Conservation (phyloP, 106 monocot genomes). For the Dioscorea zingiberensis region DNA sequence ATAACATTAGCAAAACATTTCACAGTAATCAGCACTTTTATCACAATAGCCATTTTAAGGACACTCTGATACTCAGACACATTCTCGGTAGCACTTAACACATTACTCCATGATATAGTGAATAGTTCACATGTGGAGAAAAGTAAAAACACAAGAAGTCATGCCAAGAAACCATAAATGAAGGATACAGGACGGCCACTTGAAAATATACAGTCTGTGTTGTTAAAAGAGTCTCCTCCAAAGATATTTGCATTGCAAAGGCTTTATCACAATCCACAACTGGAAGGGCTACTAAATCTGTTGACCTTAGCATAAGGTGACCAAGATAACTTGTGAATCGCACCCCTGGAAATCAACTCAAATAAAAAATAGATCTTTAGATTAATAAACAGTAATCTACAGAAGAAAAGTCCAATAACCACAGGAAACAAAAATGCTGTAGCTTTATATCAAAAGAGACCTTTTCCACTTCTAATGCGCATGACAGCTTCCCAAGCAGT, state of each 20-base stretch:
- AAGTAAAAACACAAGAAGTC: too few species aligned
- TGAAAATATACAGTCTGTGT: conserved; percentile 87
- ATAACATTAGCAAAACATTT: too few species aligned
- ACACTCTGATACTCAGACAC: too few species aligned
- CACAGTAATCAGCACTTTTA: too few species aligned
- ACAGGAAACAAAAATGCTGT: neutral
- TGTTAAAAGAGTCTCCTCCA: conserved; percentile 87
- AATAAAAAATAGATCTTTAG: neutral
- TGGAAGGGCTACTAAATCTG: conserved; percentile 88
- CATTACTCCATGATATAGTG: too few species aligned
- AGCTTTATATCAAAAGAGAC: conserved; percentile 17
- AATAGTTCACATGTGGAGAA: too few species aligned
- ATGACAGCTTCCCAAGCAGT: conserved; percentile 98
- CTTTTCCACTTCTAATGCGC: conserved; percentile 97
- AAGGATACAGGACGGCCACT: conserved; percentile 97
- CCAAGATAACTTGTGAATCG: conserved; percentile 89
- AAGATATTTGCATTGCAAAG: conserved; percentile 86
- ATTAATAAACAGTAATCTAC: neutral
- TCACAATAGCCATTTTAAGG: too few species aligned
- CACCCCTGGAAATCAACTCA: conserved; percentile 50
- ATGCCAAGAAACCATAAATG: neutral
- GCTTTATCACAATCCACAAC: conserved; percentile 97
- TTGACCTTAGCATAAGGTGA: conserved; percentile 90
- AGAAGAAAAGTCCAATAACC: neutral
- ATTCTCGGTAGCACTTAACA: too few species aligned